Evolutionary conservation across 495 filamentous ascomycete genomes (phyloP).

Genomic region (Emericellopsis terricola): DNA sequence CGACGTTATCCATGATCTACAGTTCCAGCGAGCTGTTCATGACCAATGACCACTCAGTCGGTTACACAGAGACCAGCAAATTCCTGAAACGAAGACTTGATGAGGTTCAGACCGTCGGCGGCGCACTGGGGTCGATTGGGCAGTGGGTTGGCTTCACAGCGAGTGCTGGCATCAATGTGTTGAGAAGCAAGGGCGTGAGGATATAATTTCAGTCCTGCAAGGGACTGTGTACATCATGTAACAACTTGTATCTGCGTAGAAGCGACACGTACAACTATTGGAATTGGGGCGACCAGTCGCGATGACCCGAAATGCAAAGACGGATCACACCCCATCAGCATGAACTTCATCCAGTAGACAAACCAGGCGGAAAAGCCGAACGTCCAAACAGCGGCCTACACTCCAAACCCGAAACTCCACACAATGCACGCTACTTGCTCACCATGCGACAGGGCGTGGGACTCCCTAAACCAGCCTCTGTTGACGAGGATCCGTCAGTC

Average conservation of each 20-base stretch:
- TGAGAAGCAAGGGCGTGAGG: slow-evolving; percentile 45
- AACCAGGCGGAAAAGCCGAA: too few relatives aligned
- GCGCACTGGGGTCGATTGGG: slow-evolving; percentile 37
- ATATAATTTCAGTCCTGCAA: slow-evolving; percentile 31
- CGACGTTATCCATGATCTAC: slow-evolving; percentile 61
- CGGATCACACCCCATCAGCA: too few relatives aligned
- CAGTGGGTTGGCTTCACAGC: slow-evolving; percentile 69
- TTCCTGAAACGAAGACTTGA: slow-evolving; percentile 65
- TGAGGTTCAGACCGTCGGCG: slow-evolving; percentile 42
- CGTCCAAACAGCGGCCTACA: too few relatives aligned
- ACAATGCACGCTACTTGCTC: too few relatives aligned
- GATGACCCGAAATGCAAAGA: too few relatives aligned
- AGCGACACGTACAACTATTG: too few relatives aligned
- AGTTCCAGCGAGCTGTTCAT: slow-evolving; percentile 78
- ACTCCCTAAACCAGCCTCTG: slow-evolving; percentile 14
- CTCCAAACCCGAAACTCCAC: too few relatives aligned
- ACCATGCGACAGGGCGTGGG: too few relatives aligned
- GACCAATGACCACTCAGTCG: slow-evolving; percentile 60
- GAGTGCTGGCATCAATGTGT: slow-evolving; percentile 38
- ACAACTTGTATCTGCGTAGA: too few relatives aligned
- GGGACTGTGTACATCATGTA: too few relatives aligned
- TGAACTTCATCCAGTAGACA: too few relatives aligned
- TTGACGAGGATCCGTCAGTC: slow-evolving; percentile 42
- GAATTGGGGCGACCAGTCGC: too few relatives aligned
- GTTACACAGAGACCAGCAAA: slow-evolving; percentile 51